Evolutionary conservation across 805 yeast genomes (phyloP), one percentile per base, ranked within the genome.

Genomic region (Debaryomyces maramus): DNA sequence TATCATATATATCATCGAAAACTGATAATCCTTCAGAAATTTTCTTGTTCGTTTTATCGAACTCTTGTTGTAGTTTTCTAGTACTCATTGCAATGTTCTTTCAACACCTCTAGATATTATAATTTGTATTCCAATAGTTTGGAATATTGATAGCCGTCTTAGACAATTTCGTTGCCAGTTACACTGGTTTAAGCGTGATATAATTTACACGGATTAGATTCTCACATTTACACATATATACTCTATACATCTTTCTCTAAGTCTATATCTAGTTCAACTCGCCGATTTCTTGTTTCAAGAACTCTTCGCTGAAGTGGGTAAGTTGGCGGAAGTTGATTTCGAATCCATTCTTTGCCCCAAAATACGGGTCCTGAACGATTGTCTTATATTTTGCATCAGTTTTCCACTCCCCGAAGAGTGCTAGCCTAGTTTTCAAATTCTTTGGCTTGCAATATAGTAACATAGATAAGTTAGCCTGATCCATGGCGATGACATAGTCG

Each of bases 341-440:
- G 57, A 90, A 90, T 2, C 97, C 96, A 48, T 78, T 74, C 15
- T 65, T 66, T 0, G 95, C 96, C 4, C 97, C 97, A 55, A 90
- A 91, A 60, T 91, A 90, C 1, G 98, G 98, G 60, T 90, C 98
- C 39, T 80, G 86, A 5, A 90, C 90, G 23, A 86, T 78, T 24
- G 61, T 70, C 14, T 69, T 70, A 44, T 73, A 77, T 29, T 65
- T 60, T 1, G 61, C 46, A 51, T 78, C 79, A 0, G 78, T 75
- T 41, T 78, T 73, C 83, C 88, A 90, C n/a, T 84, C 79, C 0
- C 97, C 97, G 68, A 90, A 90, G 40, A 88, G 56, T 38, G 64
- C 67, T 6, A 88, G 75, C 32, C 62, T 58, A 0, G 82, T 76
- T 31, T 61, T 73, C 17, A 75, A 60, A 26, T 59, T 67, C 10